Percentiles rank a stretch among this genome's conserved stretches.
Conservation (phyloP, 1,284 basidiomycete genomes). For the Moesziomyces sp. region DNA sequence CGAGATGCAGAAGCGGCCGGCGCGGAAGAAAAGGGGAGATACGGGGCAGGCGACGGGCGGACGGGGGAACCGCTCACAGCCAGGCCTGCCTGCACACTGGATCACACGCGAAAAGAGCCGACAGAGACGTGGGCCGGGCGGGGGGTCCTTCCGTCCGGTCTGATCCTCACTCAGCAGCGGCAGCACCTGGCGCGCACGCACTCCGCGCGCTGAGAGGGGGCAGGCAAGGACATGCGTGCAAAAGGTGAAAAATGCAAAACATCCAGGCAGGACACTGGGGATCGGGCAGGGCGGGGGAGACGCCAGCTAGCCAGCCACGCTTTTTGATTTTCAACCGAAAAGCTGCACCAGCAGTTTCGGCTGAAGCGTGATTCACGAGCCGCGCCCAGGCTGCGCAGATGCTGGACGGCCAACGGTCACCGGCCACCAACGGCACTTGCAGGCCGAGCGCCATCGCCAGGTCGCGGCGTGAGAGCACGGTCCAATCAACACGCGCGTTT, state of each 20-base stretch:
- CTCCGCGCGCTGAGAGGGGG: background rate
- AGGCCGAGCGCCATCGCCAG: background rate
- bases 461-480: slow-evolving; percentile 10
- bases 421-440: background rate
- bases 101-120: slow-evolving; percentile 41
- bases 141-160: slow-evolving; percentile 7
- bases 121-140: slow-evolving; percentile 20
- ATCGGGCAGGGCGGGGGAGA: background rate
- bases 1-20: slow-evolving; percentile 3
- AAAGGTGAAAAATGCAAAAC: slow-evolving; percentile 5
- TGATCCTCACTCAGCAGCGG: background rate
- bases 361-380: background rate
- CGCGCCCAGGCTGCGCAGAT: background rate
- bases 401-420: background rate
- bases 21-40: slow-evolving; percentile 5
- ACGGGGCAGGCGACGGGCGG: slow-evolving; percentile 6
- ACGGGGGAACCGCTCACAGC: too few species aligned
- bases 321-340: background rate
- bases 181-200: slow-evolving; percentile 19
- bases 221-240: background rate
- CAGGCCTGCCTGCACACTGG: background rate
- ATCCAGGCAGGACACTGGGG: background rate
- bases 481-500: slow-evolving; percentile 43
- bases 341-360: background rate
- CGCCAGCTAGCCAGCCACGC: too few species aligned